Conservation (phyloP, 768 basidiomycete genomes). For the Phylloporus sp. region DNA sequence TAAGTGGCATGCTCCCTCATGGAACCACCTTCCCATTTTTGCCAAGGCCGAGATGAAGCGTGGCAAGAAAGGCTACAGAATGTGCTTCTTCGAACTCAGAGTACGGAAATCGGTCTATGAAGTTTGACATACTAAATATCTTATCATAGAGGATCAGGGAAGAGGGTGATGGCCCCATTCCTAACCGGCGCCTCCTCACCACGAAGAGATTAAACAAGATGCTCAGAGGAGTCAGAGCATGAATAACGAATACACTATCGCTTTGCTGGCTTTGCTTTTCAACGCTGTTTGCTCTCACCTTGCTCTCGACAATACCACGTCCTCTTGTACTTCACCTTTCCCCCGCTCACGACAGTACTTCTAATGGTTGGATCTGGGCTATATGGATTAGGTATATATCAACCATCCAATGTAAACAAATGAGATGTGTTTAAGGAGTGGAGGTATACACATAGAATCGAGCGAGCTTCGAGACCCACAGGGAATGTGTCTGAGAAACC, state of each 20-base stretch:
- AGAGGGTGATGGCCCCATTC: constrained; percentile 15
- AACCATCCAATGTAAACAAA: constrained; percentile 10
- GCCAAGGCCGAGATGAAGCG: constrained; percentile 10
- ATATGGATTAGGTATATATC: constrained; percentile 14
- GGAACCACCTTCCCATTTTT: constrained; percentile 2
- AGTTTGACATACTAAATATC: not conserved
- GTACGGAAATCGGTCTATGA: constrained; percentile 8
- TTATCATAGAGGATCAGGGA: constrained; percentile 23
- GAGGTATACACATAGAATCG: constrained; percentile 8
- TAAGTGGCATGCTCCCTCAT: constrained; percentile 3
- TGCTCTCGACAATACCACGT: constrained; percentile 5
- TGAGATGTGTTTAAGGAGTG: constrained; percentile 6
- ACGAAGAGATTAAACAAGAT: constrained; percentile 7
- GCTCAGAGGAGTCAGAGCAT: not conserved
- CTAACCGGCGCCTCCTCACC: constrained; percentile 21
- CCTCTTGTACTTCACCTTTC: not conserved
- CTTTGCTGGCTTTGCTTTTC: not conserved
- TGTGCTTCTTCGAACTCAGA: constrained; percentile 31
- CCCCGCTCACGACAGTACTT: not conserved
- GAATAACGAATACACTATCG: not conserved
- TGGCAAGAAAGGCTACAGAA: constrained; percentile 21
- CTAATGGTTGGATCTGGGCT: constrained; percentile 2
- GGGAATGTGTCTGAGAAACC: not conserved
- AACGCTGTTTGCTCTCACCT: not conserved
- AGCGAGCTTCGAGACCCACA: constrained; percentile 7